Evolutionary conservation across 2,329 filamentous ascomycete species (phyloP), one percentile per base, ranked within the genome.

Genomic region (Ilyonectria mors-panacis): DNA sequence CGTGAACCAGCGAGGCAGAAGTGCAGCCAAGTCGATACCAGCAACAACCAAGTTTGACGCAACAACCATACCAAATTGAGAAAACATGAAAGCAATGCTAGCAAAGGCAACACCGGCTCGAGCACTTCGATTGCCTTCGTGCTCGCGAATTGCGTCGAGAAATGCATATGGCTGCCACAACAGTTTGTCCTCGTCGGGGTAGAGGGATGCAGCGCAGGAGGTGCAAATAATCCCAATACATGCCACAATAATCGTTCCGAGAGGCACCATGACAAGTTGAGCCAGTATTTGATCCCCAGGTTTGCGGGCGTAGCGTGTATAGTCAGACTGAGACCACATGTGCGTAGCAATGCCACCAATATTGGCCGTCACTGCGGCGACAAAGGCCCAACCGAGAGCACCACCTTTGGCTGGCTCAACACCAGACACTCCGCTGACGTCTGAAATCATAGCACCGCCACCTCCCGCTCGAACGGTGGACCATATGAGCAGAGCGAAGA

Each of bases 401-500:
- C 63, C 26, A 7, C 73, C 69, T 10, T 37, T 63, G 8, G 69
- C 73, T 23, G 73, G 73, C 54, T 64, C 30, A 26, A 76, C 67
- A 2, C 74, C 60, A 28, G 60, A 48, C 21, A 63, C 53, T 17
- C 37, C 26, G 10, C 51, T 50, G 23, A 63, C 73, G 48, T 77
- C 73, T n/a, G 58, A 39, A 7, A 77, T 66, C 33, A 78, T 68
- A 8, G 69, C 69, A 12, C 76, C 75, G 1, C 71, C 71, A 17
- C 75, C 75, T 30, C 67, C 30, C 69, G 76, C 57, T 62, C 77
- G 56, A 71, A 78, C 69, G 70, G 78, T 39, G 64, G 74, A 66
- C 75, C 76, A 75, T 66, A 77, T 54, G 67, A 80, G 45, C 37
- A 72, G 58, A 73, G 78, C 30, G 73, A 80, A 61, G 73, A 81